Conservation (phyloP, 345 rosid species). For the Cardamine chenopodiifolia region DNA sequence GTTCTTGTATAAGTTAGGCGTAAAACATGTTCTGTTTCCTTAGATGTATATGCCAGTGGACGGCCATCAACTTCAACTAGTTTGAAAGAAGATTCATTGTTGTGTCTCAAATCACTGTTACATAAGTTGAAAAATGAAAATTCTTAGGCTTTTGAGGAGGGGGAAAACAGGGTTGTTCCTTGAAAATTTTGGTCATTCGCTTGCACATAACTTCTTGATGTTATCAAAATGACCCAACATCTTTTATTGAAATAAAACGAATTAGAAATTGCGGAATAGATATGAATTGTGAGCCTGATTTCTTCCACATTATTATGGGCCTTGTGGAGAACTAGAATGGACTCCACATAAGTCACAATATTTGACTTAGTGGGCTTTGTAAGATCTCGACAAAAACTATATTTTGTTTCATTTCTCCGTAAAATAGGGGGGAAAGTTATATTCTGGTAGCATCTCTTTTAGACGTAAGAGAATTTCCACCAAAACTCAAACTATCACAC, state of each 20-base stretch:
- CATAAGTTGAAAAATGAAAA: neutral
- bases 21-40: constrained; percentile 39
- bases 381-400: neutral
- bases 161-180: neutral
- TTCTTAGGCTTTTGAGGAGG: neutral
- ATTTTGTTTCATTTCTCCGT: neutral
- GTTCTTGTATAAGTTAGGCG: constrained; percentile 38
- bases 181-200: neutral
- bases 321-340: neutral
- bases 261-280: neutral
- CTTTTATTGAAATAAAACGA: neutral
- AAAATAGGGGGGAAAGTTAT: neutral
- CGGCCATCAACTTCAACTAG: constrained; percentile 35
- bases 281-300: neutral
- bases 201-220: neutral
- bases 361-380: neutral
- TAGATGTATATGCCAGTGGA: constrained; percentile 17
- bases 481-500: neutral
- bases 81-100: constrained; percentile 17
- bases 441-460: neutral
- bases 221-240: constrained; percentile 4
- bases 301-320: neutral
- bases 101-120: constrained; percentile 25
- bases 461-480: neutral
- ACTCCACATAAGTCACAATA: neutral